These are phyloP conservation scores for Agrocybe chaxingu DNA, from an alignment of 768 basidiomycete species.

Conservation along the genomic window DNA sequence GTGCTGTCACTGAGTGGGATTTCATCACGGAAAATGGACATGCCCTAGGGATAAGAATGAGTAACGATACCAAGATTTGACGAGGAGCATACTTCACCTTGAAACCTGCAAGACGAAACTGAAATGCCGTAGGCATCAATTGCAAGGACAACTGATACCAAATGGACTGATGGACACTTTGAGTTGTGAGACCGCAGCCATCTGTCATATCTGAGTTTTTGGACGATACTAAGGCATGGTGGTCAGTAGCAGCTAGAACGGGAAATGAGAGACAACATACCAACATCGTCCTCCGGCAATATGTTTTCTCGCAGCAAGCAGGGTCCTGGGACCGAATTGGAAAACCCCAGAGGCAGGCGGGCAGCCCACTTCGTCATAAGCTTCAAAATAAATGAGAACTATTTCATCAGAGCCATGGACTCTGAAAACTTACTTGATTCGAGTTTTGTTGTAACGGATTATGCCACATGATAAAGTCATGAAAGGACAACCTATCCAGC, in stretches of 20 bases:
- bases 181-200: slow-evolving; percentile 46
- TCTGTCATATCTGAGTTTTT: slow-evolving; percentile 51
- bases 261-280: slow-evolving; percentile 27
- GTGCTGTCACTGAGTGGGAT: background rate
- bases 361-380: slow-evolving; percentile 63
- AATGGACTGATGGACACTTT: slow-evolving; percentile 27
- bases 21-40: slow-evolving; percentile 31
- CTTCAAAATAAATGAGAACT: slow-evolving; percentile 24
- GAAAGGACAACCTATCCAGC: slow-evolving; percentile 30
- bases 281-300: slow-evolving; percentile 37
- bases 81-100: slow-evolving; percentile 31
- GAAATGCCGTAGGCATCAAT: slow-evolving; percentile 41
- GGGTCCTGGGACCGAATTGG: slow-evolving; percentile 60
- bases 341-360: slow-evolving; percentile 55
- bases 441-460: slow-evolving; percentile 48
- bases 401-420: background rate
- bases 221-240: slow-evolving; percentile 16
- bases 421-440: slow-evolving; percentile 38
- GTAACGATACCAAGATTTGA: background rate
- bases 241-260: background rate
- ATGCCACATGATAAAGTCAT: slow-evolving; percentile 50
- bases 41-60: slow-evolving; percentile 25
- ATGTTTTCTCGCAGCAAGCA: slow-evolving; percentile 35
- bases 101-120: slow-evolving; percentile 44
- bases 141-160: slow-evolving; percentile 28